Percentiles rank a stretch among this genome's conserved stretches.
phyloP scores from a whole-genome alignment of 768 basidiomycete species.

The Lyophyllum semitale region DNA sequence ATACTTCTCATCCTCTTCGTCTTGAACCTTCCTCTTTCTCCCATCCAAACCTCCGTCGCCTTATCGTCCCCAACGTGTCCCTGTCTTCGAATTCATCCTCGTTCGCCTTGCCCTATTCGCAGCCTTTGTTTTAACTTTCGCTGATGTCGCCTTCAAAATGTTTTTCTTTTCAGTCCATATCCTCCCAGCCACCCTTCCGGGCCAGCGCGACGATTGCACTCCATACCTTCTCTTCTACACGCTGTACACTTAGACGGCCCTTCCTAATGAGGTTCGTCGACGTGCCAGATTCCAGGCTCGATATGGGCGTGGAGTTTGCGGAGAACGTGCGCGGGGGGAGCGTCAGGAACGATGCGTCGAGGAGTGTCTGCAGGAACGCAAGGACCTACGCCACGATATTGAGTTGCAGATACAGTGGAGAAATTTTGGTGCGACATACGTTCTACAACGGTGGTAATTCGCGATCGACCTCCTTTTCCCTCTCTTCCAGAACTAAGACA shows the following conservation, averaged over 20 bases:
- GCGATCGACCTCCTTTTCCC: conserved; percentile 21
- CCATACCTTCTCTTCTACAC: conserved; percentile 69
- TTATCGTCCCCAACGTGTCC: conserved; percentile 15
- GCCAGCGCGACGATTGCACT: conserved; percentile 61
- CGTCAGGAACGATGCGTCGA: conserved; percentile 73
- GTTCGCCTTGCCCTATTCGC: conserved; percentile 14
- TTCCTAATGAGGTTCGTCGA: conserved; percentile 67
- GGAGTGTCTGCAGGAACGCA: conserved; percentile 59
- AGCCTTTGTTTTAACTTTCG: conserved; percentile 22
- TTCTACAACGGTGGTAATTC: conserved; percentile 45
- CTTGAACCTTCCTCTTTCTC: conserved; percentile 11
- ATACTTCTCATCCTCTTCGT: conserved; percentile 4
- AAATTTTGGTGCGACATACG: conserved; percentile 25
- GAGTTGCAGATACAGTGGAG: neutral
- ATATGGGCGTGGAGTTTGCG: conserved; percentile 50
- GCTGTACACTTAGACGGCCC: conserved; percentile 87
- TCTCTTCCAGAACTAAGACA: conserved; percentile 33
- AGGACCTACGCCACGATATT: conserved; percentile 45
- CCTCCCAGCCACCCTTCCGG: conserved; percentile 79
- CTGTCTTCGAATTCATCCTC: conserved; percentile 17
- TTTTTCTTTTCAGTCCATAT: conserved; percentile 35
- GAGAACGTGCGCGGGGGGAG: conserved; percentile 64
- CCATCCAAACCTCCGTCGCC: conserved; percentile 8
- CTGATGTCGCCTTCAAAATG: conserved; percentile 17
- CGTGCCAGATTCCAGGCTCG: conserved; percentile 53